A percentile compares a stretch with the other conserved stretches of the same genome.
Evolutionary conservation across 192 early-diverging fungal species (phyloP).

Genomic region (Gryganskiella cystojenkinii): DNA sequence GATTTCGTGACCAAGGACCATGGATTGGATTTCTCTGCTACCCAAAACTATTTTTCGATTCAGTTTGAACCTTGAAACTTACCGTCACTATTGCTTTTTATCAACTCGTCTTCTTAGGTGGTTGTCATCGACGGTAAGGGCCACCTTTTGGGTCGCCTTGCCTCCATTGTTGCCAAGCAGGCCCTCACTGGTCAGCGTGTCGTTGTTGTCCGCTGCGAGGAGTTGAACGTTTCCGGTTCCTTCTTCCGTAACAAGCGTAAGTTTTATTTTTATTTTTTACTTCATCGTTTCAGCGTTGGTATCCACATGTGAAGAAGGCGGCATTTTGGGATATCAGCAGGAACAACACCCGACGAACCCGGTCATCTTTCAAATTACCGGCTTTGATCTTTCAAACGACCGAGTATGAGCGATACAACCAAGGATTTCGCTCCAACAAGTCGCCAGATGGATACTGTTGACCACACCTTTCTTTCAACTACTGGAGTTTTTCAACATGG

Average conservation of each 20-base stretch:
- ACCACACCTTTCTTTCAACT: no score
- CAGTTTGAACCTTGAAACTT: background rate
- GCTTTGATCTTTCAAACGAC: no score
- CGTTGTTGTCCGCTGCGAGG: constrained; percentile 98
- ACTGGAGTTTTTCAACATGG: no score
- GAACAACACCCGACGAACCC: no score
- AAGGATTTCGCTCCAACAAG: no score
- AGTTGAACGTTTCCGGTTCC: constrained; percentile 96
- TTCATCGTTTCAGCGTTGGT: background rate
- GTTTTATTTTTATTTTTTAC: constrained; percentile 34
- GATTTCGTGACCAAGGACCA: no score
- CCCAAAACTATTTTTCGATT: background rate
- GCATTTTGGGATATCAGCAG: no score
- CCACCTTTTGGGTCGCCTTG: constrained; percentile 97
- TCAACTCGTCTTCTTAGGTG: constrained; percentile 70
- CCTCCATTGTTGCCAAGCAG: constrained; percentile 98
- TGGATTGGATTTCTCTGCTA: no score
- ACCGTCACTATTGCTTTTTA: background rate
- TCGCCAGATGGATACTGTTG: no score
- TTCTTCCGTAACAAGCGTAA: constrained; percentile 99
- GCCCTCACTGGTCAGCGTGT: constrained; percentile 97
- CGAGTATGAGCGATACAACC: no score
- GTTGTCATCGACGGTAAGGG: constrained; percentile 99
- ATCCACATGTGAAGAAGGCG: no score
- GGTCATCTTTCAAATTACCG: no score